phyloP scores from a whole-genome alignment of 1,284 basidiomycete genomes.

The Ganoderma leucocontextum region DNA sequence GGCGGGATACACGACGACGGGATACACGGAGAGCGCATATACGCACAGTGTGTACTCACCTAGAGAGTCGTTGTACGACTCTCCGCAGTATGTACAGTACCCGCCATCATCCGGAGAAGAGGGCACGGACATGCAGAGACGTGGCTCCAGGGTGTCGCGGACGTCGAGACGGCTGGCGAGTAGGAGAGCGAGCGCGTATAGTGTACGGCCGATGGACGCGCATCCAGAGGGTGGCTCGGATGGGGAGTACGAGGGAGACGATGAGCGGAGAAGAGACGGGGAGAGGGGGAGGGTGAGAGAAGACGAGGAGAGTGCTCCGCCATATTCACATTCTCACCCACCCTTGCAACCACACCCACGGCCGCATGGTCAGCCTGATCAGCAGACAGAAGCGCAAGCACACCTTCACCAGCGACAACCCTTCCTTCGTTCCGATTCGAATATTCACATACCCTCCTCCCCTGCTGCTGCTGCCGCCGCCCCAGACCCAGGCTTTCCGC shows the following conservation, averaged over 20 bases:
- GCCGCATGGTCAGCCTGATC: conserved; percentile 14
- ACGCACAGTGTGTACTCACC: conserved; percentile 29
- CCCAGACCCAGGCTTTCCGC: conserved; percentile 7
- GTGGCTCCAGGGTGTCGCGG: conserved; percentile 10
- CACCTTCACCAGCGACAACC: conserved; percentile 39
- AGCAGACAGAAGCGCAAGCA: conserved; percentile 12
- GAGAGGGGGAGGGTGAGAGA: not conserved
- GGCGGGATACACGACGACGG: conserved; percentile 13
- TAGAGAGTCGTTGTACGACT: conserved; percentile 26
- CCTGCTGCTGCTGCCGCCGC: conserved; percentile 5
- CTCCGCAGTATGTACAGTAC: conserved; percentile 22
- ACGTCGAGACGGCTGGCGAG: conserved; percentile 17
- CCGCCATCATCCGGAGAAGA: conserved; percentile 13
- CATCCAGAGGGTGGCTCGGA: conserved; percentile 10
- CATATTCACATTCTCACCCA: conserved; percentile 25
- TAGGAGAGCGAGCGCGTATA: conserved; percentile 20
- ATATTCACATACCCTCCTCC: conserved; percentile 29
- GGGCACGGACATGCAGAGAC: conserved; percentile 12
- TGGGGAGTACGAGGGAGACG: conserved; percentile 19
- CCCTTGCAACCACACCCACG: conserved; percentile 14
- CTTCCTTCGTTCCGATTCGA: conserved; percentile 40
- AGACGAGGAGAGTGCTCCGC: conserved; percentile 29
- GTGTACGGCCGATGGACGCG: conserved; percentile 25
- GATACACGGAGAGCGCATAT: conserved; percentile 26
- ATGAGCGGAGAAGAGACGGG: not conserved